Percentiles rank a stretch among this genome's conserved stretches.
Evolutionary conservation across 371 early-diverging fungal genomes (phyloP).

Genomic region (Lichtheimia corymbifera): DNA sequence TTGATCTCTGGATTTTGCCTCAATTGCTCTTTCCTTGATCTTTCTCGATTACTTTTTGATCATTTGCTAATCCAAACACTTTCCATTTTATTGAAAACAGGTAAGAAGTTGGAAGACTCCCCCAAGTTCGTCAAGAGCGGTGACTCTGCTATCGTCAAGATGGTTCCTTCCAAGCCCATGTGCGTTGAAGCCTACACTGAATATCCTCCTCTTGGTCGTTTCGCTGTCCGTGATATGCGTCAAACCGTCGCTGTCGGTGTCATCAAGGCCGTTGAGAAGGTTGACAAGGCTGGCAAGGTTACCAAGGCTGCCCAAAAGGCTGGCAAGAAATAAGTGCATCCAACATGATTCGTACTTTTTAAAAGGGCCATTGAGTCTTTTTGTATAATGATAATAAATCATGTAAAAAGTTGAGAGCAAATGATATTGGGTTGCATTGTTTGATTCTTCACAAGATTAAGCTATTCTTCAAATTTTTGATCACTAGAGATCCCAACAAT

Average conservation of each 20-base stretch:
- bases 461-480: too few species aligned
- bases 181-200: conserved; percentile 94
- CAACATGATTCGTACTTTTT: too few species aligned
- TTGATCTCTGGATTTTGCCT: too few species aligned
- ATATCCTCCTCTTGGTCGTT: conserved; percentile 95
- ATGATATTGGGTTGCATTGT: too few species aligned
- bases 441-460: too few species aligned
- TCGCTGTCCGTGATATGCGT: conserved; percentile 97
- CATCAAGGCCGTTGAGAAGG: conserved; percentile 93
- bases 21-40: too few species aligned
- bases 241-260: conserved; percentile 95
- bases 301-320: conserved; percentile 72
- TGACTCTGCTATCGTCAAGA: conserved; percentile 94
- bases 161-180: conserved; percentile 95
- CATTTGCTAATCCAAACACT: neutral
- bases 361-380: too few species aligned
- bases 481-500: too few species aligned
- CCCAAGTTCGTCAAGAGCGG: conserved; percentile 64
- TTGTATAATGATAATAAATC: neutral
- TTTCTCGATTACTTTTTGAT: too few species aligned
- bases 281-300: conserved; percentile 62
- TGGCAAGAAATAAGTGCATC: conserved; percentile 82
- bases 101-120: conserved; percentile 19
- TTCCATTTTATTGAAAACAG: neutral
- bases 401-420: neutral